phyloP scores from a whole-genome alignment of 177 flowering plant species.

The Vitis hybrid region DNA sequence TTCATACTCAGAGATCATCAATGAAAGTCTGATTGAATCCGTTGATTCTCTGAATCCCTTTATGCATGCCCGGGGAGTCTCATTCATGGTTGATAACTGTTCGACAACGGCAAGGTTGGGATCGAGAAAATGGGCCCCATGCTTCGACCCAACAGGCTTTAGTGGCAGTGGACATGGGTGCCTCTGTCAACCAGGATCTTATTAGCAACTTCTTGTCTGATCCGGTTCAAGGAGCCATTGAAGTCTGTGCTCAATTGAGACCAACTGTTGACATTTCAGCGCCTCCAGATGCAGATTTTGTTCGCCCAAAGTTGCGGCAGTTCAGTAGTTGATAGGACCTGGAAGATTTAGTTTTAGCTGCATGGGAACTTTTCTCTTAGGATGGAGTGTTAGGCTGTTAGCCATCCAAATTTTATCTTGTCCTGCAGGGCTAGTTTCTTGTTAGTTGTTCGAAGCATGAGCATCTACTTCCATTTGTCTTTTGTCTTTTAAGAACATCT shows the following conservation, averaged over 20 bases:
- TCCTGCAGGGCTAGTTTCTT: too few relatives aligned
- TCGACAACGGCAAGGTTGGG: slow-evolving; percentile 93
- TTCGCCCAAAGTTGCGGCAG: slow-evolving; percentile 88
- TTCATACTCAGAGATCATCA: slow-evolving; percentile 92
- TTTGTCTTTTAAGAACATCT: too few relatives aligned
- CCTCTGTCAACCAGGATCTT: slow-evolving; percentile 74
- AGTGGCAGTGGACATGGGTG: slow-evolving; percentile 69
- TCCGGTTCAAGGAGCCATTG: slow-evolving; percentile 73
- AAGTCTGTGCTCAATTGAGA: slow-evolving; percentile 85
- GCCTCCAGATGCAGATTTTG: slow-evolving; percentile 85
- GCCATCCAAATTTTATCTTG: too few relatives aligned
- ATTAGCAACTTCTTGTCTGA: slow-evolving; percentile 90
- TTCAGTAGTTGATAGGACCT: slow-evolving; percentile 20
- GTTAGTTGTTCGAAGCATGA: too few relatives aligned
- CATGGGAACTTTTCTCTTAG: too few relatives aligned
- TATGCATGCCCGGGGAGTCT: slow-evolving; percentile 96
- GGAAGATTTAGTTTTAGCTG: too few relatives aligned
- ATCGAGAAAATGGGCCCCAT: slow-evolving; percentile 96
- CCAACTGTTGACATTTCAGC: slow-evolving; percentile 92
- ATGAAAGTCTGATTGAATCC: slow-evolving; percentile 88
- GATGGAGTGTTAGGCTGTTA: too few relatives aligned
- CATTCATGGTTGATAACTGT: slow-evolving; percentile 97
- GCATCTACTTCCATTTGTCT: too few relatives aligned
- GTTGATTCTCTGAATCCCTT: slow-evolving; percentile 96
- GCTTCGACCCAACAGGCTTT: slow-evolving; percentile 87